phyloP scores from a whole-genome alignment of 352 stramenopile species.

The Thraustotheca clavata region DNA sequence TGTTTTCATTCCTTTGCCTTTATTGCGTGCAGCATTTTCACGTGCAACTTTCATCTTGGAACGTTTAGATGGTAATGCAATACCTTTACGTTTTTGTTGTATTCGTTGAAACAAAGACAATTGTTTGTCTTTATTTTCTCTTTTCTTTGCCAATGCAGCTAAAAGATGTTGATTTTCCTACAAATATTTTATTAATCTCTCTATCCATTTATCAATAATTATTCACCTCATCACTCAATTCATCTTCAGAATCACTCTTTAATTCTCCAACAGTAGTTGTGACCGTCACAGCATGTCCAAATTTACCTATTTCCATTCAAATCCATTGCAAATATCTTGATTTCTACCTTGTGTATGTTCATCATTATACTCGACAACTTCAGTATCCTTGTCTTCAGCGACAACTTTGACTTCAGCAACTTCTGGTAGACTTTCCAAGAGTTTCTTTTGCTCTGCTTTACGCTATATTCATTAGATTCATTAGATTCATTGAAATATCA shows the following conservation, averaged over 20 bases:
- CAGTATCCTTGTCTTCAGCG: slow-evolving; percentile 23
- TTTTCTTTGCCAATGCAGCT: slow-evolving; percentile 30
- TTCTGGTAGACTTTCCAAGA: slow-evolving; percentile 41
- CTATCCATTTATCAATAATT: neutral
- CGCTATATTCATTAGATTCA: slow-evolving; percentile 26
- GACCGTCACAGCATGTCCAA: slow-evolving; percentile 80
- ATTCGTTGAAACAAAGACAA: slow-evolving; percentile 83
- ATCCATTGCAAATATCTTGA: neutral
- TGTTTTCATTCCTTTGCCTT: slow-evolving; percentile 48
- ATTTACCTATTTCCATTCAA: slow-evolving; percentile 36
- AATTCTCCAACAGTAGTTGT: slow-evolving; percentile 73
- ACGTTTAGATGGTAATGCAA: slow-evolving; percentile 72
- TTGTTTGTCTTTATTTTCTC: slow-evolving; percentile 46
- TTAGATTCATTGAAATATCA: neutral
- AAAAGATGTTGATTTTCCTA: slow-evolving; percentile 28
- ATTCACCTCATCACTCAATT: slow-evolving; percentile 30
- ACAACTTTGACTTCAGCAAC: slow-evolving; percentile 37
- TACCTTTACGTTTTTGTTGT: slow-evolving; percentile 73
- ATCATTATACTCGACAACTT: slow-evolving; percentile 69
- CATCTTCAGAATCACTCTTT: slow-evolving; percentile 63
- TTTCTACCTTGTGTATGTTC: slow-evolving; percentile 51
- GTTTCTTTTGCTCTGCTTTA: slow-evolving; percentile 69
- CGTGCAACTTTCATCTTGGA: slow-evolving; percentile 76
- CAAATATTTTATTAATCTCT: slow-evolving; percentile 28
- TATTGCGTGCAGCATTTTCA: slow-evolving; percentile 30